Evolutionary conservation across 106 monocot genomes (phyloP).

Genomic region (Narthecium ossifragum): DNA sequence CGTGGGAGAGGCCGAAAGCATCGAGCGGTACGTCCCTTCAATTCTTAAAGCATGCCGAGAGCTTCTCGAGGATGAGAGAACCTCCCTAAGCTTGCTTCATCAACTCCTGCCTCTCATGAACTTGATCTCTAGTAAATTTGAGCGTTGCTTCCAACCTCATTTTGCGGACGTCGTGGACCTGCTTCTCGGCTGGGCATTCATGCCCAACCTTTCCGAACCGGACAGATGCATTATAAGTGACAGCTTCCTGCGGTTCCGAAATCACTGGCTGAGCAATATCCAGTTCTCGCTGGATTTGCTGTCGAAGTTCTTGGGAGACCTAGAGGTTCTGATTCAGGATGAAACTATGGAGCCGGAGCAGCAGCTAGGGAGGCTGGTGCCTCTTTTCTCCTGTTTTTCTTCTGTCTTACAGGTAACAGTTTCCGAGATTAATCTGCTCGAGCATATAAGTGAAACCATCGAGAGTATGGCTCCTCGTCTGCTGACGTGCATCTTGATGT

Average conservation of each 20-base stretch:
- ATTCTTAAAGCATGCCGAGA: conserved; percentile 76
- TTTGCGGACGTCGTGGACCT: conserved; percentile 85
- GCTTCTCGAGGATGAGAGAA: conserved; percentile 94
- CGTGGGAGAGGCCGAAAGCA: conserved; percentile 28
- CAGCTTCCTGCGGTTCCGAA: conserved; percentile 73
- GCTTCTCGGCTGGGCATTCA: conserved; percentile 93
- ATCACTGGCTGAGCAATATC: conserved; percentile 75
- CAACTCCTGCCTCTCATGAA: conserved; percentile 55
- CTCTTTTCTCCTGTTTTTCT: conserved; percentile 85
- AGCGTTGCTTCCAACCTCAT: conserved; percentile 67
- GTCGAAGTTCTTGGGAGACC: conserved; percentile 85
- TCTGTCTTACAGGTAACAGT: conserved; percentile 68
- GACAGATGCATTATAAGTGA: conserved; percentile 55
- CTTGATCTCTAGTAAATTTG: conserved; percentile 63
- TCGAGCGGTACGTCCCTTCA: conserved; percentile 42
- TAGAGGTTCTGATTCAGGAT: conserved; percentile 81
- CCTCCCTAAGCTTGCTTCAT: conserved; percentile 55
- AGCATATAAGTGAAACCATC: conserved; percentile 45
- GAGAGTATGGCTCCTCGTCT: conserved; percentile 63
- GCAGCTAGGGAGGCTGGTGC: conserved; percentile 46
- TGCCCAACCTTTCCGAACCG: conserved; percentile 70
- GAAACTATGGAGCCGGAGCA: conserved; percentile 18
- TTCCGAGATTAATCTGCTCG: conserved; percentile 40
- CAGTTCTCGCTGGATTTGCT: conserved; percentile 73
- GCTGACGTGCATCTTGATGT: conserved; percentile 40